These are phyloP conservation scores for Orbilia brochopaga DNA, from an alignment of 2,329 filamentous ascomycete species.

Conservation along the genomic window DNA sequence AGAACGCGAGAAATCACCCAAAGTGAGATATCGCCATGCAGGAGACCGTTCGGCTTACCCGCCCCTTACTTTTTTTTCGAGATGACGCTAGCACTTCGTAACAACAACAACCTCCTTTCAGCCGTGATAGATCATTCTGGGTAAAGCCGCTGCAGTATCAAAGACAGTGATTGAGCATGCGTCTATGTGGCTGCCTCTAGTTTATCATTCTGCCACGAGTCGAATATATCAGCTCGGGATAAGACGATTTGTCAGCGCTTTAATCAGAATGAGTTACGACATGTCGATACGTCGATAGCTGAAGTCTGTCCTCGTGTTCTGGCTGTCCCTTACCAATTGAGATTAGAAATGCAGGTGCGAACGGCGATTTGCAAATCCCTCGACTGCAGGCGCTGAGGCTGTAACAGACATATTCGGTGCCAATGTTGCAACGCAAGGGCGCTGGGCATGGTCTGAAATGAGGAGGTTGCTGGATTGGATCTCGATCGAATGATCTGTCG, in stretches of 20 bases:
- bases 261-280: slow-evolving; percentile 18
- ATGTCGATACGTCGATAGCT: neutral
- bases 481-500: slow-evolving; percentile 11
- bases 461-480: slow-evolving; percentile 22
- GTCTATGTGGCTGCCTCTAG: neutral
- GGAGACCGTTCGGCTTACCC: slow-evolving; percentile 34
- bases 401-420: slow-evolving; percentile 26
- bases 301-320: neutral
- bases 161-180: slow-evolving; percentile 22
- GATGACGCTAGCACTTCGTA: slow-evolving; percentile 26
- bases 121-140: slow-evolving; percentile 15
- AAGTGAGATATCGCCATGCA: slow-evolving; percentile 5
- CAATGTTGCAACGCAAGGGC: slow-evolving; percentile 2
- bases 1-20: neutral
- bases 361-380: slow-evolving; percentile 17
- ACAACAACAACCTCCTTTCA: slow-evolving; percentile 4
- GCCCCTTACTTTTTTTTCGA: slow-evolving; percentile 16
- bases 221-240: neutral
- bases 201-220: neutral
- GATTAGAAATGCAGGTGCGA: neutral
- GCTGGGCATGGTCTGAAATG: slow-evolving; percentile 27
- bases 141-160: slow-evolving; percentile 45
- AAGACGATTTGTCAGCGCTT: slow-evolving; percentile 27
- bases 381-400: slow-evolving; percentile 25
- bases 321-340: neutral